These are phyloP conservation scores for Bremia lactucae DNA, from an alignment of 352 stramenopile species.

Conservation along the genomic window DNA sequence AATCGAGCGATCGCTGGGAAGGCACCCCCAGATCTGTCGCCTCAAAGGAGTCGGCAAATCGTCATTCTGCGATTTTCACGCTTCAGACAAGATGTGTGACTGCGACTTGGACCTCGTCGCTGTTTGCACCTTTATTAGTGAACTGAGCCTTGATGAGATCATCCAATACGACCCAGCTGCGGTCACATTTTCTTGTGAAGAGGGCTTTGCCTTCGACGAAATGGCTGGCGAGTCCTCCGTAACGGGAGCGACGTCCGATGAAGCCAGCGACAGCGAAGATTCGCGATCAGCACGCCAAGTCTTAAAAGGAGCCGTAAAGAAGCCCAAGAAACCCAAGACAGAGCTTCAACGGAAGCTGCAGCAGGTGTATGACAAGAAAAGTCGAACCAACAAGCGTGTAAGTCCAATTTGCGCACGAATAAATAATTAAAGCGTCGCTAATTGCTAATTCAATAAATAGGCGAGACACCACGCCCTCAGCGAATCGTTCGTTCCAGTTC, in stretches of 20 bases:
- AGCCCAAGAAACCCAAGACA: constrained; percentile 4
- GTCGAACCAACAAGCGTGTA: constrained; percentile 12
- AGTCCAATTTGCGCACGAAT: not conserved
- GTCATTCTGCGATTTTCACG: constrained; percentile 12
- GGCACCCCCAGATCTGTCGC: constrained; percentile 3
- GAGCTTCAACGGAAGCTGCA: constrained; percentile 10
- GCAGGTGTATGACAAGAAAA: constrained; percentile 16
- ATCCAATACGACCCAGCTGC: constrained; percentile 4
- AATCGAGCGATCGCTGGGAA: constrained; percentile 2
- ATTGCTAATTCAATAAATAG: not conserved
- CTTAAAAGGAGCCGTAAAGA: not conserved
- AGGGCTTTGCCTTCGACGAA: constrained; percentile 2
- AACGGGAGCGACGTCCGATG: constrained; percentile 9
- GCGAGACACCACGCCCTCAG: not conserved
- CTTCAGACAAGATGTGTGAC: constrained; percentile 6
- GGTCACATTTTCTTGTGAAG: not conserved
- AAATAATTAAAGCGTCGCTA: not conserved
- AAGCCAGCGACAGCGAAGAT: constrained; percentile 13
- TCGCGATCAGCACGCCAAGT: not conserved
- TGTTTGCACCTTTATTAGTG: constrained; percentile 20
- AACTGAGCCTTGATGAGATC: constrained; percentile 20
- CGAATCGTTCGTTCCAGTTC: constrained; percentile 3
- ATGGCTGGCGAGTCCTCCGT: constrained; percentile 1
- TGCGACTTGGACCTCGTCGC: constrained; percentile 11
- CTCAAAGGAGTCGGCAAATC: not conserved